Conservation (phyloP, 2,329 filamentous ascomycete genomes). For the Arthrobotrys megalospora region DNA sequence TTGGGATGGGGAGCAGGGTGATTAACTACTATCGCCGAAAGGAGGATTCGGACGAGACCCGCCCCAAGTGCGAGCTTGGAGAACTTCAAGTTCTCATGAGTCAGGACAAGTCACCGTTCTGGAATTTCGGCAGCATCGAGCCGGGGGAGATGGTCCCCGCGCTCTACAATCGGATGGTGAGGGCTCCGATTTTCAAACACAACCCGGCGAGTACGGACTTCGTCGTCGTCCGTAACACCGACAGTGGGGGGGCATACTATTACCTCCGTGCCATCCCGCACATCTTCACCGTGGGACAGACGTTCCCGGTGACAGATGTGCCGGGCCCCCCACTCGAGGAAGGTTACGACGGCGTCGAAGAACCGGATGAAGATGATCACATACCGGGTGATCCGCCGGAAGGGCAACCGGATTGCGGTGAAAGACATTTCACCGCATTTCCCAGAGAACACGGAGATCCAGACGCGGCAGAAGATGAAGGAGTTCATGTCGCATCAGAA, state of each 20-base stretch:
- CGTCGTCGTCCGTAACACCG: constrained; percentile 83
- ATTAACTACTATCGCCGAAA: constrained; percentile 97
- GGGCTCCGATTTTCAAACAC: constrained; percentile 93
- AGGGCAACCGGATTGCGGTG: constrained; percentile 78
- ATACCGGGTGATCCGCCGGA: constrained; percentile 87
- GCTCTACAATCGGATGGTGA: constrained; percentile 94
- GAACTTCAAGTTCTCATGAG: constrained; percentile 89
- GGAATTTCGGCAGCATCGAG: constrained; percentile 92
- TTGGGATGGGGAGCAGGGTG: constrained; percentile 95
- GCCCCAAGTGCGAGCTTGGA: constrained; percentile 78
- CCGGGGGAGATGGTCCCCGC: constrained; percentile 91
- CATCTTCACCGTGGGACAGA: constrained; percentile 90
- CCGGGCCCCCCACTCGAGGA: constrained; percentile 93
- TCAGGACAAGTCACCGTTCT: constrained; percentile 96
- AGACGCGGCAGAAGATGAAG: constrained; percentile 96
- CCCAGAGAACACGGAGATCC: constrained; percentile 91
- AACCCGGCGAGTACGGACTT: constrained; percentile 84
- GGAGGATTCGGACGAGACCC: constrained; percentile 73
- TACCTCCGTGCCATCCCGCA: constrained; percentile 92
- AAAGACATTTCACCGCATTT: constrained; percentile 93
- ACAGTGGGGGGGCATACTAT: constrained; percentile 82
- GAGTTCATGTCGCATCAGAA: constrained; percentile 93
- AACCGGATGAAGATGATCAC: constrained; percentile 96
- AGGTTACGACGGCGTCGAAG: constrained; percentile 97
- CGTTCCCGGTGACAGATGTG: constrained; percentile 91